phyloP scores from a whole-genome alignment of 345 rosid species.

The Salix viminalis region DNA sequence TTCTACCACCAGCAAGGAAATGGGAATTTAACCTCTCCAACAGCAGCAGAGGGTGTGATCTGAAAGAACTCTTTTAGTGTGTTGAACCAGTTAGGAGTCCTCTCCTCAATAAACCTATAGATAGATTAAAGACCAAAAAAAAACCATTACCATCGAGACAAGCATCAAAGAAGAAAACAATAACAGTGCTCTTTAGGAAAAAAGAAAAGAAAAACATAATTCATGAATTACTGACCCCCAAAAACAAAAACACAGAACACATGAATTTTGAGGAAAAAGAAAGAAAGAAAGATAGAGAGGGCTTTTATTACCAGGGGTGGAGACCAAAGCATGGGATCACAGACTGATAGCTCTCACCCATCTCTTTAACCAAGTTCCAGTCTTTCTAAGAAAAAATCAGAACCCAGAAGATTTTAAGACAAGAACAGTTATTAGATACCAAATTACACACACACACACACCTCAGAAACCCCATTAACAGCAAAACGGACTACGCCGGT shows the following conservation, averaged over 20 bases:
- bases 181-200: not conserved
- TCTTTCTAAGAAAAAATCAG: constrained; percentile 47
- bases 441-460: not conserved
- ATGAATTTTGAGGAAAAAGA: not conserved
- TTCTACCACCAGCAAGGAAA: not conserved
- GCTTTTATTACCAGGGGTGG: constrained; percentile 65
- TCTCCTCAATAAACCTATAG: constrained; percentile 56
- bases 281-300: not conserved
- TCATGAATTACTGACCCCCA: too few relatives aligned
- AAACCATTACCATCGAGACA: not conserved
- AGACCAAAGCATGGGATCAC: constrained; percentile 87
- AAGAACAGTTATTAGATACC: not conserved
- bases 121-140: not conserved
- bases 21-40: constrained; percentile 64
- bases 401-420: not conserved
- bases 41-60: constrained; percentile 74
- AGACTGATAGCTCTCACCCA: constrained; percentile 58
- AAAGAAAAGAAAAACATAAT: not conserved
- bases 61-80: constrained; percentile 60
- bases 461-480: constrained; percentile 86
- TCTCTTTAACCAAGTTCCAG: constrained; percentile 74
- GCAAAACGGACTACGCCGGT: constrained; percentile 64
- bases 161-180: not conserved
- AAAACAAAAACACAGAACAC: too few relatives aligned
- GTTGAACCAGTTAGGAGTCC: constrained; percentile 72